Evolutionary conservation across 2,329 filamentous ascomycete genomes (phyloP).

Genomic region (Diaporthe capsici): DNA sequence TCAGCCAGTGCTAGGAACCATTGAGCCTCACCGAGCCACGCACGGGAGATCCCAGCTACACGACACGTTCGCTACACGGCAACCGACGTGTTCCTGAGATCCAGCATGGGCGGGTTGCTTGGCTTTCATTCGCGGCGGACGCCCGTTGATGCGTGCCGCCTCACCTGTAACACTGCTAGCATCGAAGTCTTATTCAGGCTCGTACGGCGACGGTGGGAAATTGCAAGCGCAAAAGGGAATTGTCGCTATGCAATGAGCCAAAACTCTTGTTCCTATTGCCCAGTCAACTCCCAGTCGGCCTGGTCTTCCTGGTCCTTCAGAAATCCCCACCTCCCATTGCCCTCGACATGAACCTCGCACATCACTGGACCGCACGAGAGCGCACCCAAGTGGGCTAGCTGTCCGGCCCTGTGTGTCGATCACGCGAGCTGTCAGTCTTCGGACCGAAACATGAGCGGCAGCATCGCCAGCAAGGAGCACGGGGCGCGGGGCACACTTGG

Average conservation of each 20-base stretch:
- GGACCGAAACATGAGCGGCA: slow-evolving; percentile 29
- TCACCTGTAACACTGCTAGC: slow-evolving; percentile 26
- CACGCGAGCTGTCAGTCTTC: slow-evolving; percentile 27
- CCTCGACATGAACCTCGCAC: neutral
- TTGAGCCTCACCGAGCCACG: neutral
- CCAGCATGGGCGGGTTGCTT: slow-evolving; percentile 1
- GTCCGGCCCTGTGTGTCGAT: slow-evolving; percentile 11
- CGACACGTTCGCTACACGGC: slow-evolving; percentile 6
- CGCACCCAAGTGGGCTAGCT: slow-evolving; percentile 18
- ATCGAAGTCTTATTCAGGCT: slow-evolving; percentile 7
- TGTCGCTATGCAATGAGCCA: slow-evolving; percentile 4
- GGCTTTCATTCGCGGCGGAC: slow-evolving; percentile 1
- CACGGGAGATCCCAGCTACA: neutral
- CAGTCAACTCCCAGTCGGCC: slow-evolving; percentile 7
- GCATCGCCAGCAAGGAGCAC: neutral
- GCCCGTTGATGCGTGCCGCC: neutral
- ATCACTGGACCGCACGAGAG: neutral
- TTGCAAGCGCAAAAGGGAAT: slow-evolving; percentile 9
- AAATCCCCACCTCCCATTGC: neutral
- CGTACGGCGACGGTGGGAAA: slow-evolving; percentile 23
- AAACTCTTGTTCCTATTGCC: neutral
- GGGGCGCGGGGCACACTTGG: neutral
- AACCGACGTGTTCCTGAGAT: neutral
- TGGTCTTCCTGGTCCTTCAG: neutral
- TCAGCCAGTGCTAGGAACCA: neutral